These are phyloP conservation scores for Dovyalis caffra DNA, from an alignment of 345 rosid genomes.

Conservation along the genomic window DNA sequence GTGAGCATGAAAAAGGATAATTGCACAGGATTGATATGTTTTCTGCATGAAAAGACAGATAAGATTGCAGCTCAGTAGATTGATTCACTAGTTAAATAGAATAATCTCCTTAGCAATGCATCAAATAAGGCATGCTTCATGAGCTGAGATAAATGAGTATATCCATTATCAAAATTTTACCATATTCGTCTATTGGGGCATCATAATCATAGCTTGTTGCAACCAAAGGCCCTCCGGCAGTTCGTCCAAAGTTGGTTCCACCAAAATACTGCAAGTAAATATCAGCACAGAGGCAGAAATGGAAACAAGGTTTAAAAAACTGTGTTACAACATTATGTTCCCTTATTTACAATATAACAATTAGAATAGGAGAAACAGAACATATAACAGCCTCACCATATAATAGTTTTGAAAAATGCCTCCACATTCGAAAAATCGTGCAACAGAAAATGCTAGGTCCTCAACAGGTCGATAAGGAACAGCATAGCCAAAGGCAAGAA, in stretches of 20 bases:
- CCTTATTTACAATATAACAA: background rate
- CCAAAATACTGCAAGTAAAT: conserved; percentile 56
- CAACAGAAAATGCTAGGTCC: conserved; percentile 68
- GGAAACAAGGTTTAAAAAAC: conserved; percentile 1
- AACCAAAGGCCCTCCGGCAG: conserved; percentile 62
- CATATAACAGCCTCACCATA: conserved; percentile 40
- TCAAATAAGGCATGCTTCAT: background rate
- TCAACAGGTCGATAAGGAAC: conserved; percentile 63
- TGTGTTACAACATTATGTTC: background rate
- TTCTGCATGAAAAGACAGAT: background rate
- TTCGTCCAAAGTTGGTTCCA: conserved; percentile 69
- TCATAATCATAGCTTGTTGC: conserved; percentile 74
- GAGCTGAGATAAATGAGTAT: background rate
- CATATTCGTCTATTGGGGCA: conserved; percentile 73
- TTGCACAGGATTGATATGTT: background rate
- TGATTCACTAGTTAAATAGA: background rate
- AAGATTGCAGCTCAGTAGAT: conserved; percentile 4
- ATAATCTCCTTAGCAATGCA: background rate
- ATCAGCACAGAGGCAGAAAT: background rate
- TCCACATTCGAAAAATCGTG: conserved; percentile 57
- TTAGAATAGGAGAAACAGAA: background rate
- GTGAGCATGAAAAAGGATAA: background rate
- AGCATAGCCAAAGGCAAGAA: conserved; percentile 59
- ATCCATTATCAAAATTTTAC: conserved; percentile 23
- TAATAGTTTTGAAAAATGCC: conserved; percentile 70